Conservation (phyloP, 192 early-diverging fungal genomes). For the Umbelopsis sp. region DNA sequence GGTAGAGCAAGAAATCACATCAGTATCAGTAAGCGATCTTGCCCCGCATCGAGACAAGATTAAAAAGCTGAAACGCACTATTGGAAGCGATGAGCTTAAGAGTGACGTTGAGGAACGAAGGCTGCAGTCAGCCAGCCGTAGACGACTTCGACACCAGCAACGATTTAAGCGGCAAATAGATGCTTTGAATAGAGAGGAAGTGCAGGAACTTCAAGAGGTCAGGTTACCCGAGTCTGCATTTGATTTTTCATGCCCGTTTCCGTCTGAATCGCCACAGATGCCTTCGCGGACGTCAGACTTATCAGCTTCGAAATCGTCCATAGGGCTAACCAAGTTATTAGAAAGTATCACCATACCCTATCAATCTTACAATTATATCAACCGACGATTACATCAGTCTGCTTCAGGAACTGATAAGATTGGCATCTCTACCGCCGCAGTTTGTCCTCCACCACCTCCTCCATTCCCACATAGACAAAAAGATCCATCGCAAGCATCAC, state of each 20-base stretch:
- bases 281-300: too few relatives aligned
- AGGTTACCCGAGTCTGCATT: conserved; percentile 23
- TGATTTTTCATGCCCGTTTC: conserved; percentile 3
- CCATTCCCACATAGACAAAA: conserved; percentile 1
- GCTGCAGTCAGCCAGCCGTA: background rate
- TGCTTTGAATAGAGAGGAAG: background rate
- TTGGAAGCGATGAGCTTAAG: conserved; percentile 3
- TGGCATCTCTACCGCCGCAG: background rate
- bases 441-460: background rate
- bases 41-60: conserved; percentile 13
- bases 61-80: conserved; percentile 12
- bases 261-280: too few relatives aligned
- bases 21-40: background rate
- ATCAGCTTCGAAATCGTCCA: background rate
- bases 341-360: conserved; percentile 1
- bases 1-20: background rate
- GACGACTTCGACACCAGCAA: conserved; percentile 12
- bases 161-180: background rate
- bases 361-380: background rate
- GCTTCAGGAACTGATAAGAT: background rate
- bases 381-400: background rate
- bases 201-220: conserved; percentile 14
- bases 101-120: conserved; percentile 3
- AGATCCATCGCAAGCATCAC: background rate
- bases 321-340: background rate